A percentile compares a stretch with the other conserved stretches of the same genome.
Conservation (phyloP, 2,329 filamentous ascomycete genomes). For the Lecanicillium sp. region DNA sequence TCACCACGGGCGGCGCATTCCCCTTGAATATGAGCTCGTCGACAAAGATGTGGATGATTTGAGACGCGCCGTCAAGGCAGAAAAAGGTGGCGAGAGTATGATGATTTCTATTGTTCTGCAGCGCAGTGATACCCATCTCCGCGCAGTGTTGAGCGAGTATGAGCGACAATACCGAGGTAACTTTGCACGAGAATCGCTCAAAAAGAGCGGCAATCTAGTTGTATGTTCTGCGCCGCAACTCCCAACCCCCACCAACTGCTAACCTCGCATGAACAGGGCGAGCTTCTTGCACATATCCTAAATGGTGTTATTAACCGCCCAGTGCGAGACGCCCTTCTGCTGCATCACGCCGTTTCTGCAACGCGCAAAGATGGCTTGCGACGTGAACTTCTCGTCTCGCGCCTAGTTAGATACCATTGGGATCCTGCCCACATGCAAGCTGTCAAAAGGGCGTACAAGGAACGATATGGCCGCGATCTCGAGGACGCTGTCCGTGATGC, state of each 20-base stretch:
- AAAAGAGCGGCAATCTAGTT: constrained; percentile 85
- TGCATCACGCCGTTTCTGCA: constrained; percentile 81
- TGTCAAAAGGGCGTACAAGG: constrained; percentile 72
- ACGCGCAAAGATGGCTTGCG: constrained; percentile 64
- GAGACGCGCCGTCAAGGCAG: constrained; percentile 57
- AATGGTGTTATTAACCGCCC: constrained; percentile 96
- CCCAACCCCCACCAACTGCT: constrained; percentile 7
- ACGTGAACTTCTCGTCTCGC: constrained; percentile 78
- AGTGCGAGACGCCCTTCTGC: constrained; percentile 81
- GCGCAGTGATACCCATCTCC: constrained; percentile 72
- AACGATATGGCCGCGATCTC: constrained; percentile 67
- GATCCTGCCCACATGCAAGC: constrained; percentile 72
- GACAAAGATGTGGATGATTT: constrained; percentile 67
- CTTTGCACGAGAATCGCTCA: constrained; percentile 80
- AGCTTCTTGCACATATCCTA: constrained; percentile 88
- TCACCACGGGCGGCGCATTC: constrained; percentile 48
- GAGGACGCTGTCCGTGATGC: constrained; percentile 73
- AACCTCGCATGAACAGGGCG: constrained; percentile 53
- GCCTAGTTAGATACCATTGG: constrained; percentile 89
- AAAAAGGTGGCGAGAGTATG: constrained; percentile 76
- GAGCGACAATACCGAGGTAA: constrained; percentile 67
- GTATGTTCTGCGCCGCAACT: constrained; percentile 47
- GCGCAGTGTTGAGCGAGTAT: constrained; percentile 72
- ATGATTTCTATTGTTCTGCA: constrained; percentile 82
- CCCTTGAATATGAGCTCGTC: constrained; percentile 52